Evolutionary conservation across 495 filamentous ascomycete genomes (phyloP).

Genomic region (Xylaria flabelliformis): DNA sequence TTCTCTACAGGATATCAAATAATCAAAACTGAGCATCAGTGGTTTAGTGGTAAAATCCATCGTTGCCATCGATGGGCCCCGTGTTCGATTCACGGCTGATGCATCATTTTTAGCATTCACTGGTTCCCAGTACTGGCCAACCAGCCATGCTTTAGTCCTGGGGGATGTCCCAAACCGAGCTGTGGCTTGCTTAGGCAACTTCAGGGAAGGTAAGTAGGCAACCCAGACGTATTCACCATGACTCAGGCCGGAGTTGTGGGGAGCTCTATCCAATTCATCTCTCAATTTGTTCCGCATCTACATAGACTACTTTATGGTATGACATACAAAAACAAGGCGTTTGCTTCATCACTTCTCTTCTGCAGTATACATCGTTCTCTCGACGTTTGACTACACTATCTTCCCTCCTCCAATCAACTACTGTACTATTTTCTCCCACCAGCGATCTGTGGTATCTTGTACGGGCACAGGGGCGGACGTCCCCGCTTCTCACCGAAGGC

Average conservation of each 20-base stretch:
- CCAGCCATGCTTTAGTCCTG: not conserved
- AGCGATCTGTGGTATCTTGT: not conserved
- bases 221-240: not conserved
- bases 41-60: slow-evolving; percentile 62
- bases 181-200: not conserved
- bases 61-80: slow-evolving; percentile 61
- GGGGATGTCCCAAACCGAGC: not conserved
- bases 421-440: not conserved
- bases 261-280: not conserved
- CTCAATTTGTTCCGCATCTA: not conserved
- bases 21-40: slow-evolving; percentile 49
- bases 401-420: not conserved
- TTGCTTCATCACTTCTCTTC: not conserved
- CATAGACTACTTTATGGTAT: not conserved
- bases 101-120: slow-evolving; percentile 34
- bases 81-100: slow-evolving; percentile 58
- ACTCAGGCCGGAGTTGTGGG: slow-evolving; percentile 12
- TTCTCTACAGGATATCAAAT: too few species aligned
- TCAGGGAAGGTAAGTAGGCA: not conserved
- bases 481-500: not conserved
- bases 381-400: not conserved
- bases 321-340: not conserved
- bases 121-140: not conserved
- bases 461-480: not conserved
- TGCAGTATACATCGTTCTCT: not conserved